phyloP scores from a whole-genome alignment of 345 rosid species.

The rapeseed (Brassica napus) region DNA sequence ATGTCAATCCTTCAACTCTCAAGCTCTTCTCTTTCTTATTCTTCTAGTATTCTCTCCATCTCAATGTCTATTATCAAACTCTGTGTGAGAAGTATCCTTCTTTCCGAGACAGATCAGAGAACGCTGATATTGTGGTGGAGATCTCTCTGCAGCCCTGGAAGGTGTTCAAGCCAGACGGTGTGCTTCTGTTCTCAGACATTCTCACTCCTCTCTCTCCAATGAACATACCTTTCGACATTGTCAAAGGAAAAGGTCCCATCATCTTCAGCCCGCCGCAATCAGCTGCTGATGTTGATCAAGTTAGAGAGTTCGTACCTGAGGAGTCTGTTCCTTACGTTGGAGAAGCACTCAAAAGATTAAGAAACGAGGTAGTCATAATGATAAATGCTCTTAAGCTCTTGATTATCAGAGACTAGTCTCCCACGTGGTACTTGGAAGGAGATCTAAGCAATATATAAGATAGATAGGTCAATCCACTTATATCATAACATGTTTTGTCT shows the following conservation, averaged over 20 bases:
- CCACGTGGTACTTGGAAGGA: no score
- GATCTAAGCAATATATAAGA: no score
- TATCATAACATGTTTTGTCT: slow-evolving; percentile 14
- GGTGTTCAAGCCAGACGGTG: slow-evolving; percentile 96
- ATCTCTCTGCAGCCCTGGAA: slow-evolving; percentile 97
- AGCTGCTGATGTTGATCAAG: slow-evolving; percentile 73
- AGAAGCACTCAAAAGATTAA: slow-evolving; percentile 81
- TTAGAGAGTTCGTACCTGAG: slow-evolving; percentile 76
- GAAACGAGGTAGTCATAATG: slow-evolving; percentile 57
- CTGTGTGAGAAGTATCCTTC: slow-evolving; percentile 89
- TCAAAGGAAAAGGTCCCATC: slow-evolving; percentile 93
- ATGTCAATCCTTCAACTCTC: slow-evolving; percentile 38
- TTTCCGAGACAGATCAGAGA: slow-evolving; percentile 94
- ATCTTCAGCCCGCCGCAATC: slow-evolving; percentile 80
- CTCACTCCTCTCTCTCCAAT: slow-evolving; percentile 96
- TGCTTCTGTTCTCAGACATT: slow-evolving; percentile 94
- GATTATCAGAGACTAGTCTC: no score
- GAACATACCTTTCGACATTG: slow-evolving; percentile 98
- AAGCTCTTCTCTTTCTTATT: slow-evolving; percentile 41
- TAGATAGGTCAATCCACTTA: no score
- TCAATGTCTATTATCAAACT: slow-evolving; percentile 58
- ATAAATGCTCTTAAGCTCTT: not conserved
- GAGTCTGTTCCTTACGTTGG: slow-evolving; percentile 96
- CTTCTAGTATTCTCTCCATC: slow-evolving; percentile 40
- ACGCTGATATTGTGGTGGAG: slow-evolving; percentile 91